Evolutionary conservation across 225 moss, liverwort and hornwort genomes (phyloP), one percentile per base, ranked within the genome.

Genomic region (Neckera pumila): DNA sequence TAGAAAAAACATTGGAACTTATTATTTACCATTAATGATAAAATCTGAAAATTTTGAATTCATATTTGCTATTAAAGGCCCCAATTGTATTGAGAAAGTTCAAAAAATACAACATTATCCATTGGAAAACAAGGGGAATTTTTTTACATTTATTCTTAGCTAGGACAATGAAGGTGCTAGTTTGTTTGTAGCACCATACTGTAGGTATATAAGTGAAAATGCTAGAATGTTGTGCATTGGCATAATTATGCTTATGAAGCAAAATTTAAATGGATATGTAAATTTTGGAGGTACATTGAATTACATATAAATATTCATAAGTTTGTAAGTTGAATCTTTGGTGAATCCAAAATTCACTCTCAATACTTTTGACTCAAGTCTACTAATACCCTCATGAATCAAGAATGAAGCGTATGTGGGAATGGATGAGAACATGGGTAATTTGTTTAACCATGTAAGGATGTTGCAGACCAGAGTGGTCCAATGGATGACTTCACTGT

Each of bases 121-220:
- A 42, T 0, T 25, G 1, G 25, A 42, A 71, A 22, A 6, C 7
- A 70, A 40, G 7, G 1, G 4, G 14, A 69, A 2, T 20, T 56
- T 40, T 45, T 70, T 70, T 14, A 25, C 13, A 22, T 38, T 69
- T 23, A 40, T 17, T 2, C 4, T 13, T 70, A 40, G 23, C 25
- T 70, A 13, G 25, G 25, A 42, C 26, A 70, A 40, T 42, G 14
- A 42, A 70, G 14, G 8, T 4, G 14, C 14, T 26, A 4, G 14
- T 25, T 70, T 42, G 42, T 14, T 5, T 0, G 0, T 40, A 42
- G 40, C 4, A 40, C 4, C 8, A 70, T 40, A n/a, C n/a, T n/a
- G n/a, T n/a, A 5, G 19, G 1, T 8, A 23, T 13, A 7, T 38
- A 38, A 38, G 12, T 22, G 13, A 38, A 69, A 38, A 38, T 69